Evolutionary conservation across 768 basidiomycete genomes (phyloP).

Genomic region (Lentinula guzmanii): DNA sequence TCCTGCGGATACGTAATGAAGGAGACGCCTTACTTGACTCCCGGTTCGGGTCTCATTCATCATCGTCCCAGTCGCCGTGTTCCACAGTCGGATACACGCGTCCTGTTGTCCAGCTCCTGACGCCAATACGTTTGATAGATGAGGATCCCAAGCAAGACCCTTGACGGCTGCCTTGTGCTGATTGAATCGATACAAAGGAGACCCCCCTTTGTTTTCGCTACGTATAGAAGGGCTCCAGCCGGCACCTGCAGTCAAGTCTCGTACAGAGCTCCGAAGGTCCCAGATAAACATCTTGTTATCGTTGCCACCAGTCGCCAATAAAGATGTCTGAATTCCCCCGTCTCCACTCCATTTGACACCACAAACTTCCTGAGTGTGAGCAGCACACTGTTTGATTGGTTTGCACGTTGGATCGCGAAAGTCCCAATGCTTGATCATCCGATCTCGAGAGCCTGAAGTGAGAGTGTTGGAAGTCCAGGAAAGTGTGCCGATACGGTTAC

Average conservation of each 20-base stretch:
- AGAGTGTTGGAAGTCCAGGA: conserved; percentile 67
- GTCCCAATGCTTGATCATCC: conserved; percentile 65
- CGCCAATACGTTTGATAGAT: conserved; percentile 63
- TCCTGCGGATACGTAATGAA: not conserved
- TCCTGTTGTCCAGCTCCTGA: conserved; percentile 80
- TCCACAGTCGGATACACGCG: conserved; percentile 77
- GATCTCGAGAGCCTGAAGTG: conserved; percentile 67
- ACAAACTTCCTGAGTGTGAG: conserved; percentile 68
- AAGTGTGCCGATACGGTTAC: conserved; percentile 59
- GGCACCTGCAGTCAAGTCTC: conserved; percentile 13
- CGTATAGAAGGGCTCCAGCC: not conserved
- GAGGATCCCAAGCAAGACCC: conserved; percentile 77
- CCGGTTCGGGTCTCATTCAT: conserved; percentile 66
- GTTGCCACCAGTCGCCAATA: conserved; percentile 68
- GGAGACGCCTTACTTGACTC: conserved; percentile 48
- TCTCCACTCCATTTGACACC: conserved; percentile 65
- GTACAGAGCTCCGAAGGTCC: conserved; percentile 48
- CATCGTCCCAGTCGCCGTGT: conserved; percentile 57
- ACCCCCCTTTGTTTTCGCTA: conserved; percentile 13
- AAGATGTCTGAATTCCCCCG: conserved; percentile 31
- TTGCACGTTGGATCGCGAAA: conserved; percentile 46
- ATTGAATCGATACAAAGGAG: conserved; percentile 64
- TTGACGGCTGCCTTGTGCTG: conserved; percentile 77
- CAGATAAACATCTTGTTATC: conserved; percentile 80
- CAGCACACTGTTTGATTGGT: conserved; percentile 43